Conservation (phyloP, 208 protist species). For the Herpetomonas samuelpessoai region DNA sequence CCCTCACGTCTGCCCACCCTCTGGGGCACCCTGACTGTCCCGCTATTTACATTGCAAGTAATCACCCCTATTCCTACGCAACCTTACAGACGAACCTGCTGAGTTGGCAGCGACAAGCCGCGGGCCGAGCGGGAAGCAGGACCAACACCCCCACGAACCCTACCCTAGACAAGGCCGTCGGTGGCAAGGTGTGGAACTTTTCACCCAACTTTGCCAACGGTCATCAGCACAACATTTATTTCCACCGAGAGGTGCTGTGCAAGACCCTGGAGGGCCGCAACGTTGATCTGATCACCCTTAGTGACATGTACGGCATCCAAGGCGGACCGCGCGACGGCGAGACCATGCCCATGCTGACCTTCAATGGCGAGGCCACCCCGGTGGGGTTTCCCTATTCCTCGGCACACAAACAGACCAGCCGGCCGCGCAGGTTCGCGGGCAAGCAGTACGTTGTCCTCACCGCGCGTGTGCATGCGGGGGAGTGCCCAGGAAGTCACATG, state of each 20-base stretch:
- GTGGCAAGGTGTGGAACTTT: neutral
- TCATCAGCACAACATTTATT: conserved; percentile 48
- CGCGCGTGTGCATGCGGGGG: conserved; percentile 93
- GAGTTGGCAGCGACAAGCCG: conserved; percentile 45
- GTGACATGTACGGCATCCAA: conserved; percentile 45
- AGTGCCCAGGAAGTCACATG: conserved; percentile 89
- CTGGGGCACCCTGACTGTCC: conserved; percentile 48
- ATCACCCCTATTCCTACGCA: conserved; percentile 89
- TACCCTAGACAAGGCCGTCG: neutral
- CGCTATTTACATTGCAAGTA: conserved; percentile 89
- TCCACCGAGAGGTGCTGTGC: conserved; percentile 85
- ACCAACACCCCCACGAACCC: conserved; percentile 1
- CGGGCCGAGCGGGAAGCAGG: neutral
- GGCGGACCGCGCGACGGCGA: neutral
- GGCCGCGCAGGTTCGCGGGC: conserved; percentile 55
- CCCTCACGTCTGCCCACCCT: conserved; percentile 34
- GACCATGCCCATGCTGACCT: neutral
- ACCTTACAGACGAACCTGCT: conserved; percentile 63
- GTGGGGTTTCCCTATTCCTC: conserved; percentile 70
- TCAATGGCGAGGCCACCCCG: conserved; percentile 21
- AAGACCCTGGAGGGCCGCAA: conserved; percentile 75
- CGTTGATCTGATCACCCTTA: conserved; percentile 90
- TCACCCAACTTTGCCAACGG: neutral
- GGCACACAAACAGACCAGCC: conserved; percentile 31
- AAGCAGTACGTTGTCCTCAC: conserved; percentile 84